phyloP scores from a whole-genome alignment of 2,329 filamentous ascomycete species.

The Chaetomium sp. region DNA sequence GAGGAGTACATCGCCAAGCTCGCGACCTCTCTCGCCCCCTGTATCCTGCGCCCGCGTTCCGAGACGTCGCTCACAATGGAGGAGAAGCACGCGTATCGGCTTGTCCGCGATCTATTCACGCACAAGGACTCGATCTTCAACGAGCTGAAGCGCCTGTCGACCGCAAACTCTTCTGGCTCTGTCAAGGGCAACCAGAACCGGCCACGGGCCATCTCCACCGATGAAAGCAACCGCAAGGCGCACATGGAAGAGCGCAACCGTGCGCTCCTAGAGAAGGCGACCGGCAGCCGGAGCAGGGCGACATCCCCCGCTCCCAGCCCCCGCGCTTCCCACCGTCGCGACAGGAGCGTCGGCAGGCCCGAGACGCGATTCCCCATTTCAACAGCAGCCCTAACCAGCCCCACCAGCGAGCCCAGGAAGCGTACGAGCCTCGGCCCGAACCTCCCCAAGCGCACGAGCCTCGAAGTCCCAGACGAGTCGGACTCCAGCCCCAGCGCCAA shows the following conservation, averaged over 20 bases:
- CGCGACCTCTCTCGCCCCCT: constrained; percentile 75
- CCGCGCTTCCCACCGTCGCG: constrained; percentile 67
- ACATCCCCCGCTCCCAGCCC: constrained; percentile 70
- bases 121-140: constrained; percentile 96
- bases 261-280: constrained; percentile 70
- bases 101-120: constrained; percentile 87
- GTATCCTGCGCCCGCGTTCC: constrained; percentile 80
- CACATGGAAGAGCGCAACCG: constrained; percentile 92
- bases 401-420: constrained; percentile 54
- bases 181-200: constrained; percentile 55
- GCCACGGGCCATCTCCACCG: constrained; percentile 85
- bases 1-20: constrained; percentile 79
- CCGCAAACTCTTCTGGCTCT: constrained; percentile 66
- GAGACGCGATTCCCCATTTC: constrained; percentile 85
- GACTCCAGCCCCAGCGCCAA: constrained; percentile 46
- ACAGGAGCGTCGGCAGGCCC: constrained; percentile 72
- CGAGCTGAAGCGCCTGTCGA: constrained; percentile 88
- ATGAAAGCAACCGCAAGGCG: constrained; percentile 91
- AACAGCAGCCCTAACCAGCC: constrained; percentile 64
- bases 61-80: constrained; percentile 94
- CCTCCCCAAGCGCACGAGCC: constrained; percentile 64
- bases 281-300: constrained; percentile 68
- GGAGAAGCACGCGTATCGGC: constrained; percentile 87
- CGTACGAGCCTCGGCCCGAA: constrained; percentile 55
- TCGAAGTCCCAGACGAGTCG: constrained; percentile 71